Evolutionary conservation across 139 green algal genomes (phyloP).

Genomic region (Limnomonas spitsbergensis): DNA sequence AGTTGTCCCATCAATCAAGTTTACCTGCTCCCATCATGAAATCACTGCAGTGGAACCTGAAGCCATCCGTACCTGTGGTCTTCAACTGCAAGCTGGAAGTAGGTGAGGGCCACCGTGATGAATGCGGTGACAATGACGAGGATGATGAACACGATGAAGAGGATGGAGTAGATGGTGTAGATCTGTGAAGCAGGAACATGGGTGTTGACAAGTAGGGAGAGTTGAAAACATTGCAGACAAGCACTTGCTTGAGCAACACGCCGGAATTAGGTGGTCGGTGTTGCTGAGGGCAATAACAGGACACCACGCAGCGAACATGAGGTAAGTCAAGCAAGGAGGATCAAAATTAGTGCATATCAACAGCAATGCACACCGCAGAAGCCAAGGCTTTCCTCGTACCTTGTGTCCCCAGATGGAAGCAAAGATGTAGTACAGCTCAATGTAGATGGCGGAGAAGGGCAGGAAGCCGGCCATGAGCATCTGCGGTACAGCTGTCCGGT

Average conservation of each 20-base stretch:
- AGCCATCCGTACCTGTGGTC: constrained; percentile 69
- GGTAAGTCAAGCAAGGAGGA: too few species aligned
- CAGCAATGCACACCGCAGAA: not conserved
- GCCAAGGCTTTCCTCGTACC: constrained; percentile 5
- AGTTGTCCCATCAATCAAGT: too few species aligned
- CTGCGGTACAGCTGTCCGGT: constrained; percentile 74
- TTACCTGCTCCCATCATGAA: too few species aligned
- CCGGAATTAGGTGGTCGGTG: too few species aligned
- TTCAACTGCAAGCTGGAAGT: constrained; percentile 94
- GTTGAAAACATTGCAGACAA: not conserved
- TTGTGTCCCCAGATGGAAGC: constrained; percentile 95
- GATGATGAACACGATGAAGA: constrained; percentile 93
- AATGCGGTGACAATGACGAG: constrained; percentile 91
- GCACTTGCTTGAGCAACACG: not conserved
- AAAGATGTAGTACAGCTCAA: constrained; percentile 98
- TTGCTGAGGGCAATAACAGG: too few species aligned
- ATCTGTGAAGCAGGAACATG: too few species aligned
- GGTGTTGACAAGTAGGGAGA: too few species aligned
- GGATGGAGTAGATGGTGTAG: constrained; percentile 93
- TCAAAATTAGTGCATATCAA: too few species aligned
- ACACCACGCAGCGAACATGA: too few species aligned
- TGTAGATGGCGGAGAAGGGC: constrained; percentile 97
- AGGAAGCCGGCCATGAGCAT: constrained; percentile 94
- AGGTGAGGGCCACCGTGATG: constrained; percentile 93
- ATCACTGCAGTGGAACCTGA: too few species aligned